phyloP scores from a whole-genome alignment of 2,329 filamentous ascomycete species.

The Ceratocystis colombiana region DNA sequence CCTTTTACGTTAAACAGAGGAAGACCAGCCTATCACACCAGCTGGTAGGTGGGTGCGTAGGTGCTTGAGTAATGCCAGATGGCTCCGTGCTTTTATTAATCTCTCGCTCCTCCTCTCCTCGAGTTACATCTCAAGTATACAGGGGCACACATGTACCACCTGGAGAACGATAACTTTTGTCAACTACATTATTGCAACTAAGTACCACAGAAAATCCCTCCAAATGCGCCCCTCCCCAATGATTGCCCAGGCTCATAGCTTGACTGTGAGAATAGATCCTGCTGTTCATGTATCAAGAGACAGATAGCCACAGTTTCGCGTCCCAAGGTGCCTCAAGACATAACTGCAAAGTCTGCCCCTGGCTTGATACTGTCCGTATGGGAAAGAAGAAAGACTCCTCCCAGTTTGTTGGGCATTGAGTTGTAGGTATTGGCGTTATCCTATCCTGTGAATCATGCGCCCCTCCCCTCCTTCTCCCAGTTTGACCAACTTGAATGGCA shows the following conservation, averaged over 20 bases:
- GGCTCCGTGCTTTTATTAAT: neutral
- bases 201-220: neutral
- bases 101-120: neutral
- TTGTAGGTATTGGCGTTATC: too few species aligned
- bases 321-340: neutral
- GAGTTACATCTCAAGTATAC: conserved; percentile 5
- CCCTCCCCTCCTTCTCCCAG: too few species aligned
- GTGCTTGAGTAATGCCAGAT: neutral
- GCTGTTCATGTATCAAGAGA: too few species aligned
- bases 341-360: too few species aligned
- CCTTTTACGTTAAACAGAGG: neutral
- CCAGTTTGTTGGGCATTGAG: neutral
- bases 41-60: neutral
- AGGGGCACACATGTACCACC: neutral
- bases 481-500: too few species aligned
- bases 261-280: too few species aligned
- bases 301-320: neutral
- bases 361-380: too few species aligned
- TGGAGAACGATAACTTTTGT: neutral
- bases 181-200: neutral
- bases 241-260: neutral
- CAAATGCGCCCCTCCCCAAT: neutral
- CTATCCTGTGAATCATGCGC: too few species aligned
- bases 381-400: too few species aligned
- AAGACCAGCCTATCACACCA: neutral